A percentile compares a stretch with the other conserved stretches of the same genome.
These are phyloP conservation scores for Casaregolazyma suthepensis DNA, from an alignment of 1,139 yeast genomes.

Conservation along the genomic window DNA sequence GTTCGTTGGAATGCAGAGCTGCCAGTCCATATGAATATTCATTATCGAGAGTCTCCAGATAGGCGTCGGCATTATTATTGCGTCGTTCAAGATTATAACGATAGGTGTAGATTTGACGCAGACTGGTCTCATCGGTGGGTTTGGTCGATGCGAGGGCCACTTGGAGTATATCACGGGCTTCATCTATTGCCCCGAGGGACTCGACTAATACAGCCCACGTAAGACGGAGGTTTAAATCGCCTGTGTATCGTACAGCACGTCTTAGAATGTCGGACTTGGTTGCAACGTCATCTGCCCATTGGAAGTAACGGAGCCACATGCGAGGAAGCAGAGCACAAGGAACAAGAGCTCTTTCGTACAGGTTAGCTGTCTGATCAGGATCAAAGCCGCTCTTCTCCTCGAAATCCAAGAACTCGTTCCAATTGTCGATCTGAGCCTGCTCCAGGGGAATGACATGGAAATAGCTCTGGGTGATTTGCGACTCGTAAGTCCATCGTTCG, in stretches of 20 bases:
- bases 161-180: slow-evolving; percentile 29
- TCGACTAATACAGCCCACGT: slow-evolving; percentile 35
- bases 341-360: slow-evolving; percentile 48
- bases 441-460: slow-evolving; percentile 44
- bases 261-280: slow-evolving; percentile 29
- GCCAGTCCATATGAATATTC: slow-evolving; percentile 6
- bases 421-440: slow-evolving; percentile 46
- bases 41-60: slow-evolving; percentile 19
- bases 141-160: background rate
- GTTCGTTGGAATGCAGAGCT: slow-evolving; percentile 2
- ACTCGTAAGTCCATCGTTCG: slow-evolving; percentile 61
- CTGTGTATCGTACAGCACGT: slow-evolving; percentile 32
- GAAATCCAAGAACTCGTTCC: slow-evolving; percentile 60
- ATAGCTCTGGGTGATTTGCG: slow-evolving; percentile 46
- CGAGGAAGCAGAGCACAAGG: slow-evolving; percentile 48
- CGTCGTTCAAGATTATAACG: slow-evolving; percentile 26
- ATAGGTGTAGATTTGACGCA: slow-evolving; percentile 11
- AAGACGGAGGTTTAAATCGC: slow-evolving; percentile 30
- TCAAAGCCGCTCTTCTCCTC: slow-evolving; percentile 27
- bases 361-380: slow-evolving; percentile 33
- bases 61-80: background rate
- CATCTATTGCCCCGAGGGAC: slow-evolving; percentile 23
- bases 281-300: slow-evolving; percentile 33
- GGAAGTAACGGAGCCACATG: slow-evolving; percentile 59
- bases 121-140: background rate